These are phyloP conservation scores for Picochlorum sp. DNA, from an alignment of 139 green algal genomes.

Conservation along the genomic window DNA sequence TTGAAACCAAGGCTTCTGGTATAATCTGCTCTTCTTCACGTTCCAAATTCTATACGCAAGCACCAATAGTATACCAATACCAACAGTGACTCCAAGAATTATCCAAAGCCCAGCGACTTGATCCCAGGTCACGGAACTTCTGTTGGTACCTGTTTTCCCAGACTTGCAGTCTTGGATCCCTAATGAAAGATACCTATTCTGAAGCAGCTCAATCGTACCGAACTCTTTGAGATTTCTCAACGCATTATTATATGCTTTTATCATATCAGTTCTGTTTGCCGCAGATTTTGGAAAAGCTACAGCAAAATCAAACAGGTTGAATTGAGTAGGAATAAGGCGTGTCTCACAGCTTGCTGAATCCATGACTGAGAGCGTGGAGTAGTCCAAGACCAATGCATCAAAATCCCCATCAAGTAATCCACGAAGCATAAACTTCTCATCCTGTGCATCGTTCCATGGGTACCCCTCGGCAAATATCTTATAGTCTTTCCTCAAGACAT, in stretches of 20 bases:
- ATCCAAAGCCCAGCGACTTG: neutral
- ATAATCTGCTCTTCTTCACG: neutral
- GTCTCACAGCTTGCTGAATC: neutral
- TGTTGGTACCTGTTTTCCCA: neutral
- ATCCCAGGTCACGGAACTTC: neutral
- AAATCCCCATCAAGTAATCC: neutral
- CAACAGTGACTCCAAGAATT: neutral
- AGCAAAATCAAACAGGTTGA: neutral
- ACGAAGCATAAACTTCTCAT: neutral
- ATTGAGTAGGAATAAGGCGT: neutral
- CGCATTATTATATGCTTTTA: neutral
- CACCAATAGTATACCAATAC: neutral
- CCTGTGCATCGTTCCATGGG: neutral
- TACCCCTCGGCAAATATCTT: neutral
- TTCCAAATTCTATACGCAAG: neutral
- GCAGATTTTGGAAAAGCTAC: neutral
- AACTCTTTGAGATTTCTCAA: neutral
- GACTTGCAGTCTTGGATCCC: neutral
- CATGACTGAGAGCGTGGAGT: neutral
- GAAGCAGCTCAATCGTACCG: neutral
- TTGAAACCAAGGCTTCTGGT: neutral
- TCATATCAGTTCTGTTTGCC: neutral
- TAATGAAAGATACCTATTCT: neutral
- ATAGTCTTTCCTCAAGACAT: neutral
- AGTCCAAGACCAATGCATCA: neutral